Base-by-base conservation (phyloP, 768 basidiomycete species). In the Calocera viscosa region DNA sequence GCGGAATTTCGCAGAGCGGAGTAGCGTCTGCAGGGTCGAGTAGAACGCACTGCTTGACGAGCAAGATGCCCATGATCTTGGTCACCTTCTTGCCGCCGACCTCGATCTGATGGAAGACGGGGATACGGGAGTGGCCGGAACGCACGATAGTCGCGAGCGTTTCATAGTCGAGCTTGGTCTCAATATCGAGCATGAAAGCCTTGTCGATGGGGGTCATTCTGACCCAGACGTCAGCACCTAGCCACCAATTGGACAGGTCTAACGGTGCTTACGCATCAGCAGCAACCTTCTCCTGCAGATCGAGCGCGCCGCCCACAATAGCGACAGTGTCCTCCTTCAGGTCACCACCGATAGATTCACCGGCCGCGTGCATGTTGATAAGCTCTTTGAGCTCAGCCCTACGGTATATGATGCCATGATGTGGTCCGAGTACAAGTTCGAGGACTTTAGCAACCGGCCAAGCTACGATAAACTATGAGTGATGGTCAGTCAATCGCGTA, bases 381-480 rank as follows among this genome's bases (percentile, higher is more conserved):
- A 95, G 78, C 73, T 94, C 92, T 72, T 94, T 92, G 34, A 95
- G 81, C 73, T 95, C 90, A 19, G 82, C 83, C 65, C 91, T 82
- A 3, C 92, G 83, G 72, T 94, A 95, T 63, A 94, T 91, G 73
- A 94, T 91, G 26, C 93, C 93, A 72, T 93, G 90, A 74, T 94
- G 90, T 0, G 86, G 77, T 2, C 92, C 92, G 2, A 95, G 82
- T 2, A 82, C 82, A 67, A 84, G 82, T 71, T 92, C 89, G 10
- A 94, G 81, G 0, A 94, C 71, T 73, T 91, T 91, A 0, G 92
- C 89, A 5, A 92, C 84, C 1, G 92, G 92, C 89, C 90, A 94
- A 0, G 90, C 81, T 47, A 94, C 76, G 14, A 90, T 75, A 32
- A 60, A 60, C 53, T 60, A 19, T 33, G 17, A 24, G 40, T 5